These are phyloP conservation scores for Fusarium humuli DNA, from an alignment of 2,329 filamentous ascomycete genomes.

Conservation along the genomic window DNA sequence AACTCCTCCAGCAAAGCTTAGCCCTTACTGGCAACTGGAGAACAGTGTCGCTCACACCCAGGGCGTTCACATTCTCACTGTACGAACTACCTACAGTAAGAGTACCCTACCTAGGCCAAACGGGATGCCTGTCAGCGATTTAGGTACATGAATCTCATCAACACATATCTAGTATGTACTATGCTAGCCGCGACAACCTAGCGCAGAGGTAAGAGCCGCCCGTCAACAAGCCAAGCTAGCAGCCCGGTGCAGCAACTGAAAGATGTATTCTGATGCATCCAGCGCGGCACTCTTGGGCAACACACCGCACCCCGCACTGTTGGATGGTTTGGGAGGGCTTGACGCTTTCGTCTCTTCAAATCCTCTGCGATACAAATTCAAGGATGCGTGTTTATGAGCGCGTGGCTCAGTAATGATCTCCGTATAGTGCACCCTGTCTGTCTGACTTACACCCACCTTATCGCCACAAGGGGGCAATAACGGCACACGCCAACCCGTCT, in stretches of 20 bases:
- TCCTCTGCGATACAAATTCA: constrained; percentile 8
- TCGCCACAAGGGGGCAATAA: constrained; percentile 39
- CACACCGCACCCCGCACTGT: constrained; percentile 10
- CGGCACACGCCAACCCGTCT: constrained; percentile 36
- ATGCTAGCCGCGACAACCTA: constrained; percentile 25
- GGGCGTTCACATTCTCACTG: neutral
- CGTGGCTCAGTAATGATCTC: constrained; percentile 39
- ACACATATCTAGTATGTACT: neutral
- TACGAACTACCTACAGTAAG: neutral
- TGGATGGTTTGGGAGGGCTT: constrained; percentile 29
- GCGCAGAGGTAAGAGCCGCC: constrained; percentile 22
- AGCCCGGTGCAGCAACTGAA: neutral
- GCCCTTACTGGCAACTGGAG: constrained; percentile 35
- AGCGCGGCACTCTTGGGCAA: neutral
- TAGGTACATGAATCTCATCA: constrained; percentile 20
- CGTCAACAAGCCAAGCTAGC: neutral
- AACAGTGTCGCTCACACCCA: constrained; percentile 40
- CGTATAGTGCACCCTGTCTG: constrained; percentile 32
- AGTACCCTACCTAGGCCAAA: neutral
- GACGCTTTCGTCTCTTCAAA: constrained; percentile 34
- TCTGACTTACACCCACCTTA: constrained; percentile 39
- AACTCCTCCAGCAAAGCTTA: constrained; percentile 42
- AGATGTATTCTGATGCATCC: neutral
- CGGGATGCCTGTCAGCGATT: constrained; percentile 25
- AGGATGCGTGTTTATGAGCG: constrained; percentile 38